Evolutionary conservation across 1,284 basidiomycete genomes (phyloP), one percentile per base, ranked within the genome.

Genomic region (Tilletia caries): DNA sequence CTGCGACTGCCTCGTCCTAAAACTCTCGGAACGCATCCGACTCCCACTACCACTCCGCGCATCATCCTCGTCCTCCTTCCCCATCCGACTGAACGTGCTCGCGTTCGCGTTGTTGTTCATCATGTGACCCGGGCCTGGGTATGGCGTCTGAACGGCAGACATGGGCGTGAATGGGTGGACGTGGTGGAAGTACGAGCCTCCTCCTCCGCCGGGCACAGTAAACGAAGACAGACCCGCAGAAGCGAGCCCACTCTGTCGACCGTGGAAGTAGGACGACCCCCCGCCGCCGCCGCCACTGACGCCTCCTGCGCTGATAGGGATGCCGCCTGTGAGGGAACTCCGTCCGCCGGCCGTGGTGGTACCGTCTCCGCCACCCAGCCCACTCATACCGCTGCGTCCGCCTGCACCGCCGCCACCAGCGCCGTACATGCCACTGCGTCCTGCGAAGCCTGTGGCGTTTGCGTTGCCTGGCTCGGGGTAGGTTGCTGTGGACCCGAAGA

Each of bases 401-500:
- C 20, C 29, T n/a, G 13, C 32, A 2, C 58, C 58, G 10, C 58
- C 58, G 32, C 18, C 32, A n/a, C 34, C 29, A 34, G 58, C 32
- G 58, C 29, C 32, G 29, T 34, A 62, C 58, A 62, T 32, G 18
- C 32, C 58, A 33, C 58, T 62, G 12, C 58, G 27, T 20, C 58
- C 58, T 33, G 58, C 32, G 29, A 23, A 64, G 13, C 67, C 64
- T 23, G 71, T 60, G 5, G 64, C 64, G n/a, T 27, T 10, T 6
- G 65, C 65, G 6, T 33, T n/a, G 29, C 44, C 41, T 37, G 68
- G 18, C 29, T 62, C 29, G 18, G 20, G 54, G 20, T 60, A 32
- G 29, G 50, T 32, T 20, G 67, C 10, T 6, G 50, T 37, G 32
- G 73, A 71, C 33, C 80, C 77, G 50, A 82, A 80, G 1, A 83